Conservation (phyloP, 139 green algal species). For the Spirogloea muscicola region DNA sequence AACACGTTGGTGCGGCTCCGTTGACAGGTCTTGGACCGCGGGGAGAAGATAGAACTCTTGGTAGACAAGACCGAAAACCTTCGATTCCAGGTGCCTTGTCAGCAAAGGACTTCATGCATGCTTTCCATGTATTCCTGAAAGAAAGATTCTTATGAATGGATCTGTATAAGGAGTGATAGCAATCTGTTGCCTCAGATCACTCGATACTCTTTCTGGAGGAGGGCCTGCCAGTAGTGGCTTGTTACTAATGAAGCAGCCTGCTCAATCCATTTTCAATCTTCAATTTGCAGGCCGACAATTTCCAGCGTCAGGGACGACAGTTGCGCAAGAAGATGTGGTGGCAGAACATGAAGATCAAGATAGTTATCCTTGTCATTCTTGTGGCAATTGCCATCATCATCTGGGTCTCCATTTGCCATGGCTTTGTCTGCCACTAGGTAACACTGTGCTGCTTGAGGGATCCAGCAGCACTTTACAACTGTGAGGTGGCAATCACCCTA, state of each 20-base stretch:
- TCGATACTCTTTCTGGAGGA: no score
- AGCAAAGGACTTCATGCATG: no score
- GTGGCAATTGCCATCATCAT: slow-evolving; percentile 69
- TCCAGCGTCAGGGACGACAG: slow-evolving; percentile 76
- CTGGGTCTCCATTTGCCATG: slow-evolving; percentile 52
- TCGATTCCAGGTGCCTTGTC: slow-evolving; percentile 82
- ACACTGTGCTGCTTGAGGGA: no score
- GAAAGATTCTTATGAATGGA: no score
- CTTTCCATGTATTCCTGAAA: no score
- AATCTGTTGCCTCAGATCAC: no score
- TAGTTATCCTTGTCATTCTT: slow-evolving; percentile 59
- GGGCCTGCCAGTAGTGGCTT: no score
- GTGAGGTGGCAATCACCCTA: no score
- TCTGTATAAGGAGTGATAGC: no score
- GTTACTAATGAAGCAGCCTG: no score
- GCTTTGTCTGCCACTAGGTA: slow-evolving; percentile 28
- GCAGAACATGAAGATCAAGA: slow-evolving; percentile 93
- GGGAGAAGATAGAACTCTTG: slow-evolving; percentile 95
- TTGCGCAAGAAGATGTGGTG: slow-evolving; percentile 89
- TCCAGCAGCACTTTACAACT: no score
- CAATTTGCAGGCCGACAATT: slow-evolving; percentile 78
- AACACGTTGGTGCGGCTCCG: background rate
- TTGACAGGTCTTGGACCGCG: slow-evolving; percentile 73
- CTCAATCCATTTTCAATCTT: background rate
- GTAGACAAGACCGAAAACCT: slow-evolving; percentile 96